These are phyloP conservation scores for Saccharomycopsis guyanensis DNA, from an alignment of 805 yeast species.

Conservation along the genomic window DNA sequence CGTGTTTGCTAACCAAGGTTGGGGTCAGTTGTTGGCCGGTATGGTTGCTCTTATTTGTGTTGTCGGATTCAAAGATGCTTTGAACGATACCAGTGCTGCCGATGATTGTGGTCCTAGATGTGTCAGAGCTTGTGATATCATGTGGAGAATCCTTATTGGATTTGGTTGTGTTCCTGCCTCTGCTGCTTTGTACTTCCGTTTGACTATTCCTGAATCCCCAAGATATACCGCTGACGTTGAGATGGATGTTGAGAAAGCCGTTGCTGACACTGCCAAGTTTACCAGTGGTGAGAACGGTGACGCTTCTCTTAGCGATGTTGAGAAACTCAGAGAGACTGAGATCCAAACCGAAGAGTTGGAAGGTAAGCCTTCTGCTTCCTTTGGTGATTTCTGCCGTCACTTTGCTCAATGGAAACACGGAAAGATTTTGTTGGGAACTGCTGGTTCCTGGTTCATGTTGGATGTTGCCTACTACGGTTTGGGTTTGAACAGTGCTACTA, in stretches of 20 bases:
- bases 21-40: conserved; percentile 90
- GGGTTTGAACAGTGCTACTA: conserved; percentile 72
- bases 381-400: conserved; percentile 61
- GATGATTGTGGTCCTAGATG: conserved; percentile 57
- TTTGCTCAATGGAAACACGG: conserved; percentile 83
- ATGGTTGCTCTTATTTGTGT: conserved; percentile 70
- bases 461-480: conserved; percentile 90
- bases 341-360: conserved; percentile 30
- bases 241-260: conserved; percentile 47
- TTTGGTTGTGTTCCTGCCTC: conserved; percentile 86
- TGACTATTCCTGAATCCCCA: conserved; percentile 93
- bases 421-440: conserved; percentile 80
- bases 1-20: conserved; percentile 93
- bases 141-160: conserved; percentile 91
- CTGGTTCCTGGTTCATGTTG: conserved; percentile 84
- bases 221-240: conserved; percentile 78
- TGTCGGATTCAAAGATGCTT: conserved; percentile 63
- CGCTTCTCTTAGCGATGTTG: conserved; percentile 39
- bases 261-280: conserved; percentile 49
- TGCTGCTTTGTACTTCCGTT: conserved; percentile 80
- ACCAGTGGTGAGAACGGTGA: conserved; percentile 43
- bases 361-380: conserved; percentile 43
- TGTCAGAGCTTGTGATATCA: conserved; percentile 76
- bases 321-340: conserved; percentile 35
- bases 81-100: conserved; percentile 40